Evolutionary conservation across 768 basidiomycete genomes (phyloP).

Genomic region (Thelephora ganbajun): DNA sequence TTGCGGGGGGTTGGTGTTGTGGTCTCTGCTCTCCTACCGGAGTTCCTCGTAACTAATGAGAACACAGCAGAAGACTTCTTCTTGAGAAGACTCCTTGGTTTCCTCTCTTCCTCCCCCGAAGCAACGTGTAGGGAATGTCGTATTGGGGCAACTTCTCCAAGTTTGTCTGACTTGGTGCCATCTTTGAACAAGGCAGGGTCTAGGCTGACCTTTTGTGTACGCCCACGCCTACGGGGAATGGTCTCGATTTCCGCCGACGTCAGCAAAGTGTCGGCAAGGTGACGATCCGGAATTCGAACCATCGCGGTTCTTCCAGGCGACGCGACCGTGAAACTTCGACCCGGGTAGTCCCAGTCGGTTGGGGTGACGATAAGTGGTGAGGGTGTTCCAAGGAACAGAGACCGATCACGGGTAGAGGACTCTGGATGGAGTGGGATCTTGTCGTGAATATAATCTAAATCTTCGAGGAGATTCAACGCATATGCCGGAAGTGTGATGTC

Average conservation of each 20-base stretch:
- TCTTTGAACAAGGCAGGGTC: not conserved
- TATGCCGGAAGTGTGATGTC: constrained; percentile 26
- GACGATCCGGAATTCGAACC: no score
- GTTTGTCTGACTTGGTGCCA: not conserved
- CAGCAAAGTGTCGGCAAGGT: constrained; percentile 5
- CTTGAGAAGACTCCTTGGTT: not conserved
- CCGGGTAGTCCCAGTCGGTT: no score
- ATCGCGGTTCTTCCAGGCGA: no score
- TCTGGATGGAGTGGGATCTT: constrained; percentile 16
- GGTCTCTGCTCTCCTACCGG: no score
- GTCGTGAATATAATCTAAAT: constrained; percentile 24
- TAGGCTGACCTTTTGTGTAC: not conserved
- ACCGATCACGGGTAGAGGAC: not conserved
- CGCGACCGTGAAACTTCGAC: no score
- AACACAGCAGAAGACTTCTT: not conserved
- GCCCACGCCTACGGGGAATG: not conserved
- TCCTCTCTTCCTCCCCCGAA: not conserved
- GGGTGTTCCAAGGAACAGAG: not conserved
- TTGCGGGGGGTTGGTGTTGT: no score
- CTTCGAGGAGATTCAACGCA: constrained; percentile 28
- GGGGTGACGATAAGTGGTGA: not conserved
- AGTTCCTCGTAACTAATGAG: not conserved
- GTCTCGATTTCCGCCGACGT: not conserved
- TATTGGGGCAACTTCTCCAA: not conserved
- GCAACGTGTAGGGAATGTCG: not conserved